A percentile compares a stretch with the other conserved stretches of the same genome.
phyloP scores from a whole-genome alignment of 2,329 filamentous ascomycete genomes.

The Penicillium oxalicum region DNA sequence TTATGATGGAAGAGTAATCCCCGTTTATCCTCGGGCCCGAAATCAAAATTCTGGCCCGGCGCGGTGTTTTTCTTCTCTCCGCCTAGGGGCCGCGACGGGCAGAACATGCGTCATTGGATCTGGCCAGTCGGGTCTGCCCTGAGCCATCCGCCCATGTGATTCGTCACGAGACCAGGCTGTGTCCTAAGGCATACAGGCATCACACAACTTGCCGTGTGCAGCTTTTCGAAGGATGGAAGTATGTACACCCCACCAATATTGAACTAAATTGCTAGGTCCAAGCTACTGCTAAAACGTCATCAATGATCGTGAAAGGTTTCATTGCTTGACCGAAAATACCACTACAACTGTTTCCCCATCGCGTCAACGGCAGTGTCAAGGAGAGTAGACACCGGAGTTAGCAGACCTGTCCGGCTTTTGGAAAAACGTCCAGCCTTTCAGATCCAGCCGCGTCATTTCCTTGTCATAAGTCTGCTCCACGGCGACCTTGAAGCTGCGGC shows the following conservation, averaged over 20 bases:
- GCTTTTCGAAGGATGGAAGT: too few species aligned
- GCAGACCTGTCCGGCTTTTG: too few species aligned
- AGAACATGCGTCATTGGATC: conserved; percentile 9
- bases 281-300: too few species aligned
- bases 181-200: too few species aligned
- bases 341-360: too few species aligned
- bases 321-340: too few species aligned
- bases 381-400: too few species aligned
- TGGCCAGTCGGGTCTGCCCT: not conserved
- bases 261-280: too few species aligned
- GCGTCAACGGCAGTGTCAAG: too few species aligned
- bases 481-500: not conserved
- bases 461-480: not conserved
- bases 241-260: too few species aligned
- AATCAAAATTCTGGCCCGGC: conserved; percentile 28
- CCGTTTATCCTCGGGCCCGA: conserved; percentile 9
- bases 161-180: not conserved
- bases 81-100: conserved; percentile 23
- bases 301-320: too few species aligned
- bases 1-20: not conserved
- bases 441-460: not conserved
- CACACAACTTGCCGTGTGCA: too few species aligned
- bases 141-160: not conserved
- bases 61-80: conserved; percentile 28
- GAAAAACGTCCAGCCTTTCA: not conserved